A percentile compares a stretch with the other conserved stretches of the same genome.
These are phyloP conservation scores for Coccomyxa sp. DNA, from an alignment of 139 green algal species.

Conservation along the genomic window DNA sequence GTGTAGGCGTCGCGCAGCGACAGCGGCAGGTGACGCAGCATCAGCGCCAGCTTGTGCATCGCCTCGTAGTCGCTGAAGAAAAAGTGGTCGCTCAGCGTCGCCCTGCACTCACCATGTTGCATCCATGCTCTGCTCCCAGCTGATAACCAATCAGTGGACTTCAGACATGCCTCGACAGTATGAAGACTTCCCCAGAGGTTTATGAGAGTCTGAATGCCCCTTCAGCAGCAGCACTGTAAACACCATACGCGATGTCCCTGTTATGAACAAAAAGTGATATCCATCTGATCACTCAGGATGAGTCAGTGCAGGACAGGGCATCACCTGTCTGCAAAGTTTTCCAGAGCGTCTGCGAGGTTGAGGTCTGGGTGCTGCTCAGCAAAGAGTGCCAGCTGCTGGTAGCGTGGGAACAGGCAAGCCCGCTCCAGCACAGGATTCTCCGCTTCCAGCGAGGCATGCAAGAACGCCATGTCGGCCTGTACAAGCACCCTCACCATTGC, in stretches of 20 bases:
- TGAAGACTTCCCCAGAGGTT: background rate
- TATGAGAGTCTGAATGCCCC: background rate
- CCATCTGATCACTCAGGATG: no score
- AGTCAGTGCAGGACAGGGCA: background rate
- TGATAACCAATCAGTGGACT: background rate
- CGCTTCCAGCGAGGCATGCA: background rate
- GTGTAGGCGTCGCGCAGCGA: constrained; percentile 38
- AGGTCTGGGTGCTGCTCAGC: constrained; percentile 19
- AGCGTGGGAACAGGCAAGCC: constrained; percentile 42
- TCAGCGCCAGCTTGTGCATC: constrained; percentile 6
- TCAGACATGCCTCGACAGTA: background rate
- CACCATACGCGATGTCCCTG: background rate
- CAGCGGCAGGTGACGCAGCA: constrained; percentile 26
- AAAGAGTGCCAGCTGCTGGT: constrained; percentile 62
- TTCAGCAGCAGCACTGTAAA: background rate
- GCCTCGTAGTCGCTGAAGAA: constrained; percentile 38
- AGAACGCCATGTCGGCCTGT: background rate
- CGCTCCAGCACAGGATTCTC: background rate
- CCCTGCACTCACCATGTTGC: background rate
- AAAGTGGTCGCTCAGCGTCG: constrained; percentile 13
- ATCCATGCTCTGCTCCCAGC: background rate
- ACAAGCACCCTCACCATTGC: background rate
- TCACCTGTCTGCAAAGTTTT: constrained; percentile 11
- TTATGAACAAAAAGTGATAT: background rate
- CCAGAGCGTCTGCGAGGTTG: constrained; percentile 16